Conservation (phyloP, 352 stramenopile species). For the Globisporangium cystogenes region DNA sequence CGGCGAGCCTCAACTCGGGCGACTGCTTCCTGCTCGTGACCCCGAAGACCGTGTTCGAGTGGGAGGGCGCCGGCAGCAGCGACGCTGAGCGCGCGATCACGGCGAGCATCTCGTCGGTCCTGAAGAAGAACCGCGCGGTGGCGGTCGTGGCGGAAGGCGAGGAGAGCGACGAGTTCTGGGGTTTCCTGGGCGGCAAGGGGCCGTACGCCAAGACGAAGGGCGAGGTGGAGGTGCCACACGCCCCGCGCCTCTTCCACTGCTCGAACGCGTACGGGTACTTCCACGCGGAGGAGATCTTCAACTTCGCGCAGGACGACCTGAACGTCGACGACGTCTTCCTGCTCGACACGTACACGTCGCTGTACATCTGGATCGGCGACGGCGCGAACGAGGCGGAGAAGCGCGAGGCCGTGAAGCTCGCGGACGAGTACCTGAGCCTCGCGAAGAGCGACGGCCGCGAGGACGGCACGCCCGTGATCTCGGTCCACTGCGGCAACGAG, state of each 20-base stretch:
- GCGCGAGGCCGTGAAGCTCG: slow-evolving; percentile 49
- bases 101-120: slow-evolving; percentile 46
- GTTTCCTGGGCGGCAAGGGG: slow-evolving; percentile 74
- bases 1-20: slow-evolving; percentile 83
- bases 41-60: slow-evolving; percentile 65
- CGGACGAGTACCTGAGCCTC: slow-evolving; percentile 66
- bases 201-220: slow-evolving; percentile 64
- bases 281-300: slow-evolving; percentile 75
- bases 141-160: slow-evolving; percentile 49
- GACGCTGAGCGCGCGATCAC: slow-evolving; percentile 55
- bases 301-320: slow-evolving; percentile 90
- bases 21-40: slow-evolving; percentile 86
- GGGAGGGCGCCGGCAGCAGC: slow-evolving; percentile 66
- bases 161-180: slow-evolving; percentile 80
- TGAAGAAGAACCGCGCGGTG: slow-evolving; percentile 50
- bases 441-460: slow-evolving; percentile 79
- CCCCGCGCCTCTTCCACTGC: slow-evolving; percentile 88
- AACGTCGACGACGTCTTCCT: slow-evolving; percentile 91
- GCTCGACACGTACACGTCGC: slow-evolving; percentile 84
- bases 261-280: slow-evolving; percentile 89
- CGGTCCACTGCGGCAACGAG: slow-evolving; percentile 76
- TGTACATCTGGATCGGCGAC: slow-evolving; percentile 90
- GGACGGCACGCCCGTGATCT: slow-evolving; percentile 78
- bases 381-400: slow-evolving; percentile 76
- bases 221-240: slow-evolving; percentile 58